phyloP scores from a whole-genome alignment of 31 red algal genomes.

The Endocladia muricata region DNA sequence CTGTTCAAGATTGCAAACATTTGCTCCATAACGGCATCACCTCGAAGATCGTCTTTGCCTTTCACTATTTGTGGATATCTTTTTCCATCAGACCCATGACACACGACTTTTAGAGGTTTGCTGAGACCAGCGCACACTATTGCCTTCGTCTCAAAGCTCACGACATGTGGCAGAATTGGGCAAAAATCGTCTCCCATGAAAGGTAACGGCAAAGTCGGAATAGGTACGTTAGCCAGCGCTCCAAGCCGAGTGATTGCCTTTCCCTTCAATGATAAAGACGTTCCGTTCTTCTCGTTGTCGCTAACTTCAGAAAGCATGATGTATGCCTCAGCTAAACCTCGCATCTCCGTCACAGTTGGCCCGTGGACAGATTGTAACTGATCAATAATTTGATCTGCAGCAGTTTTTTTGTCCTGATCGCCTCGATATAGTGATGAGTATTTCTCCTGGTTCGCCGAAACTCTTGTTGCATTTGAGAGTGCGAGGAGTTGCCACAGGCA shows the following conservation, averaged over 20 bases:
- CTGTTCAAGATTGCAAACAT: constrained; percentile 86
- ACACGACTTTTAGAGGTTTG: constrained; percentile 61
- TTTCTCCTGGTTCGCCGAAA: constrained; percentile 40
- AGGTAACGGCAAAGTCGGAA: constrained; percentile 74
- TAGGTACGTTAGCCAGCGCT: constrained; percentile 42
- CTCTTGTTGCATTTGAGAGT: constrained; percentile 73
- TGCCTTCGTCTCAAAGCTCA: constrained; percentile 55
- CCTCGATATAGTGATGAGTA: constrained; percentile 57
- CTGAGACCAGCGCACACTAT: constrained; percentile 72
- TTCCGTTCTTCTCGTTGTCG: not conserved
- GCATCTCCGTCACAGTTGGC: constrained; percentile 54
- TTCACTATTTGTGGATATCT: constrained; percentile 88
- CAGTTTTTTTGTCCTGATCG: constrained; percentile 71
- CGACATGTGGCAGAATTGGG: constrained; percentile 38
- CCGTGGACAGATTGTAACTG: constrained; percentile 25
- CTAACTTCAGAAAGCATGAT: constrained; percentile 69
- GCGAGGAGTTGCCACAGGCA: constrained; percentile 88
- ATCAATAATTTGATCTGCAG: constrained; percentile 62
- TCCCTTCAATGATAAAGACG: constrained; percentile 27
- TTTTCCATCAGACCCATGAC: constrained; percentile 80
- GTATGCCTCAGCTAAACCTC: constrained; percentile 61
- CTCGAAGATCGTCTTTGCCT: constrained; percentile 86
- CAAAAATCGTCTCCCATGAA: constrained; percentile 36
- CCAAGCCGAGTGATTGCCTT: constrained; percentile 21
- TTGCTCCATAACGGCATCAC: constrained; percentile 97